phyloP scores from a whole-genome alignment of 106 monocot genomes.

The Vanilla planifolia region DNA sequence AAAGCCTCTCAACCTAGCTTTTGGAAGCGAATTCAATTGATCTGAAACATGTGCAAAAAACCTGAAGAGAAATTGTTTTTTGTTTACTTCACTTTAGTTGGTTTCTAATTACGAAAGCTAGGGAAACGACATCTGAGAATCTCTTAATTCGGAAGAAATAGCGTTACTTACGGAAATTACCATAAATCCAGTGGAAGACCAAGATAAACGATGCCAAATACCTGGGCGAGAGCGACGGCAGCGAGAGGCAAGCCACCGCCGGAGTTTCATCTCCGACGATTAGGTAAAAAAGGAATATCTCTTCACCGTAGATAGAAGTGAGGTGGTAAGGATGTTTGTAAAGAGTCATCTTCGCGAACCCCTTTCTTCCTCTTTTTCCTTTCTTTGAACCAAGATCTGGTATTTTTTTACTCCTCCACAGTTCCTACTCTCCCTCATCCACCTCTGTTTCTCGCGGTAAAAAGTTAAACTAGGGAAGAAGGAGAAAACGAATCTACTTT shows the following conservation, averaged over 20 bases:
- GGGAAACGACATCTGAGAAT: not conserved
- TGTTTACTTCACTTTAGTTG: not conserved
- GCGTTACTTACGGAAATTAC: not conserved
- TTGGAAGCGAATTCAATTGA: no score
- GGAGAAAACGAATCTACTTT: constrained; percentile 8
- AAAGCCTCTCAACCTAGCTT: no score
- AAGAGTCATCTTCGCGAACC: not conserved
- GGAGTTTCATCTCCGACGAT: constrained; percentile 7
- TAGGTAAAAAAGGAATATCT: not conserved
- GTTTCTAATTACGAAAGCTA: no score
- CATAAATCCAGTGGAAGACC: not conserved
- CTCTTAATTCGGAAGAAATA: not conserved
- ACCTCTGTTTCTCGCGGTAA: not conserved
- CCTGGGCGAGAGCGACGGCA: not conserved
- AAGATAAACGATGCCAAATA: not conserved
- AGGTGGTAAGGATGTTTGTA: not conserved
- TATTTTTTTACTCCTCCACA: not conserved
- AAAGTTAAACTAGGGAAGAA: not conserved
- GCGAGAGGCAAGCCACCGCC: not conserved
- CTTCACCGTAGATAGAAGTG: not conserved
- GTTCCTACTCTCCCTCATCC: not conserved
- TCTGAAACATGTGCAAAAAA: no score
- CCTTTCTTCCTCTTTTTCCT: not conserved
- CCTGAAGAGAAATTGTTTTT: no score
- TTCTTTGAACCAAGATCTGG: not conserved